These are phyloP conservation scores for Monosporascus cannonballus DNA, from an alignment of 2,329 filamentous ascomycete genomes.

Conservation along the genomic window DNA sequence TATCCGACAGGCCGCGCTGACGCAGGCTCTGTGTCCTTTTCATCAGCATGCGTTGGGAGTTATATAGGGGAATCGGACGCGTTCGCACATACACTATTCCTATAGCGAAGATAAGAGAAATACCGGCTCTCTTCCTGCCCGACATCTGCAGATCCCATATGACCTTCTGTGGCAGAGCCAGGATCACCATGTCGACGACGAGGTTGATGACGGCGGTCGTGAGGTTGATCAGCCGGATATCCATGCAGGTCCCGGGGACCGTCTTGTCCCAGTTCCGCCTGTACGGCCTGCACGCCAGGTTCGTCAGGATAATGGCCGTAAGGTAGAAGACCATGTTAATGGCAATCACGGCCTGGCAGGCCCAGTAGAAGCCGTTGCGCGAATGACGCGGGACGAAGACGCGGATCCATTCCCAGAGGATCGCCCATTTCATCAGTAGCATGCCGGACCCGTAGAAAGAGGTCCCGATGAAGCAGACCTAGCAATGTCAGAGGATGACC, in stretches of 20 bases:
- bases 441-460: constrained; percentile 6
- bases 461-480: constrained; percentile 6
- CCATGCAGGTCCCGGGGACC: constrained; percentile 1
- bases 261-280: constrained; percentile 6
- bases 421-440: constrained; percentile 8
- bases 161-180: constrained; percentile 2
- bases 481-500: background rate
- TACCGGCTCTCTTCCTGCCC: background rate
- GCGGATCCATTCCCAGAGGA: constrained; percentile 9
- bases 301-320: constrained; percentile 3
- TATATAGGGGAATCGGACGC: background rate
- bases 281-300: constrained; percentile 2
- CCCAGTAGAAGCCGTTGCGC: constrained; percentile 7
- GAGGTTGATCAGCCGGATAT: background rate
- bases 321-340: constrained; percentile 5
- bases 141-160: constrained; percentile 2
- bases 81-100: background rate
- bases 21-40: background rate
- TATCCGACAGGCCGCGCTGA: constrained; percentile 4
- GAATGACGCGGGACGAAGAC: constrained; percentile 6
- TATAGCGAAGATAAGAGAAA: background rate
- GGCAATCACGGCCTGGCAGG: constrained; percentile 2
- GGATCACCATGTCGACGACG: constrained; percentile 1
- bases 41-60: background rate
- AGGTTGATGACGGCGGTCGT: background rate